phyloP scores from a whole-genome alignment of 495 filamentous ascomycete genomes.

The Lepidopterella palustris region DNA sequence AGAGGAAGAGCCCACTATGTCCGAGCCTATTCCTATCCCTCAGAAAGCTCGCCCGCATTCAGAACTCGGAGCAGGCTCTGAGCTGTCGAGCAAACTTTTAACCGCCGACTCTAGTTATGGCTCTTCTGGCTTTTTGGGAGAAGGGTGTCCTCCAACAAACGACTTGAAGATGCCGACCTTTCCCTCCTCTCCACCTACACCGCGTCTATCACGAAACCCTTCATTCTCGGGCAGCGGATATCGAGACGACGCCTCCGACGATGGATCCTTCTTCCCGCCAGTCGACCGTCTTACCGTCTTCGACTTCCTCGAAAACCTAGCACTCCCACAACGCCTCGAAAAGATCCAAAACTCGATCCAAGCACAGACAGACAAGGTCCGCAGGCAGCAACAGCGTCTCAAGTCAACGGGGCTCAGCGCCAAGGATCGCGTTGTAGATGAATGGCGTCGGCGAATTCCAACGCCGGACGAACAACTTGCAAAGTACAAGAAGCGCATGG shows the following conservation, averaged over 20 bases:
- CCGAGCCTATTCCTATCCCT: constrained; percentile 23
- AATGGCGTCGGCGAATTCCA: constrained; percentile 76
- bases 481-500: constrained; percentile 82
- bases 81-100: constrained; percentile 20
- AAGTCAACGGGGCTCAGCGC: constrained; percentile 50
- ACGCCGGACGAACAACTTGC: constrained; percentile 88
- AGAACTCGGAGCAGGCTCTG: constrained; percentile 18
- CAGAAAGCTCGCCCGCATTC: constrained; percentile 30
- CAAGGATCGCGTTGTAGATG: constrained; percentile 72
- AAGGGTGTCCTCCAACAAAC: not conserved
- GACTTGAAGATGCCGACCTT: not conserved
- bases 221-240: constrained; percentile 59
- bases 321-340: constrained; percentile 80
- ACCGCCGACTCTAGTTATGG: constrained; percentile 23
- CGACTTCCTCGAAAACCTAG: constrained; percentile 89
- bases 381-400: constrained; percentile 71
- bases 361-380: constrained; percentile 77
- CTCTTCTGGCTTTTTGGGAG: constrained; percentile 16
- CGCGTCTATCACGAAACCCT: constrained; percentile 57
- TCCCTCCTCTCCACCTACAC: constrained; percentile 42
- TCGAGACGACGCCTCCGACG: constrained; percentile 47
- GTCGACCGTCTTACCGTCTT: constrained; percentile 89
- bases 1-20: constrained; percentile 28
- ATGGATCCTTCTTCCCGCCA: constrained; percentile 77
- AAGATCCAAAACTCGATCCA: constrained; percentile 73